Conservation (phyloP, 2,329 filamentous ascomycete genomes). For the Scleromitrula shiraiana region DNA sequence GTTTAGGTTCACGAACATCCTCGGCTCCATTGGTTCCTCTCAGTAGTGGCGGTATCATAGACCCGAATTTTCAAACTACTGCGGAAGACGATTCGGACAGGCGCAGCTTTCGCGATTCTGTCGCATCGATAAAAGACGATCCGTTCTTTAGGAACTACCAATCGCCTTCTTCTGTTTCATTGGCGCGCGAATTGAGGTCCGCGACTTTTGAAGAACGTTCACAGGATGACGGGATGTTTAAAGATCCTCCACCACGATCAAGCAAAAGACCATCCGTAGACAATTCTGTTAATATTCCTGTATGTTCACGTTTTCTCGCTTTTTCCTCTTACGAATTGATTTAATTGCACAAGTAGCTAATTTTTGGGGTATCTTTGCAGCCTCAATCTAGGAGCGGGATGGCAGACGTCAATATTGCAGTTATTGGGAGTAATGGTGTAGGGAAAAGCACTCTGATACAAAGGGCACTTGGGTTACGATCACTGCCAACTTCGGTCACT, state of each 20-base stretch:
- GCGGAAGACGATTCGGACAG: slow-evolving; percentile 14
- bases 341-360: slow-evolving; percentile 11
- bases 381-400: slow-evolving; percentile 27
- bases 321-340: background rate
- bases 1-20: slow-evolving; percentile 6
- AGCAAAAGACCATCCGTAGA: slow-evolving; percentile 14
- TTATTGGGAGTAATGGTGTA: slow-evolving; percentile 58
- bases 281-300: slow-evolving; percentile 20
- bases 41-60: background rate
- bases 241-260: slow-evolving; percentile 13
- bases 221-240: slow-evolving; percentile 13
- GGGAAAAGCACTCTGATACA: slow-evolving; percentile 64
- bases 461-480: slow-evolving; percentile 47
- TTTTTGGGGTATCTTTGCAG: slow-evolving; percentile 12
- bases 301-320: slow-evolving; percentile 14
- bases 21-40: slow-evolving; percentile 9
- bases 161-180: slow-evolving; percentile 29
- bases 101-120: slow-evolving; percentile 37
- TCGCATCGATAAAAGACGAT: slow-evolving; percentile 47
- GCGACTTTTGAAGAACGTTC: slow-evolving; percentile 17
- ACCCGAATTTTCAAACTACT: slow-evolving; percentile 1
- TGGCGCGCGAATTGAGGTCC: slow-evolving; percentile 28
- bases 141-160: slow-evolving; percentile 45
- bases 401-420: slow-evolving; percentile 55
- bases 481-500: slow-evolving; percentile 44